Percentiles rank a stretch among this genome's conserved stretches.
Conservation (phyloP, 2,329 filamentous ascomycete species). For the Aspergillus bombycis region DNA sequence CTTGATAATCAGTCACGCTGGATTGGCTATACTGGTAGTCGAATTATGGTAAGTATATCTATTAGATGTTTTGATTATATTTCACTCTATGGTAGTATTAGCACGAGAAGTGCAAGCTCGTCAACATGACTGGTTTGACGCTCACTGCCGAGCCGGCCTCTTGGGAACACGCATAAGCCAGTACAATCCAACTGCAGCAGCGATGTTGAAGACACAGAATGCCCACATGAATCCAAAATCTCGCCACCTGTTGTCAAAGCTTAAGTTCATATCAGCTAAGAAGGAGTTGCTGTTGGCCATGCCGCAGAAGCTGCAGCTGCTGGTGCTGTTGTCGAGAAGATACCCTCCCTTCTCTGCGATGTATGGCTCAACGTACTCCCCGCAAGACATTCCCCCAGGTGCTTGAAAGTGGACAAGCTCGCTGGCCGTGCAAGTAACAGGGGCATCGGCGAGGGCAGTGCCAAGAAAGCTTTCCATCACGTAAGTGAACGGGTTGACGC, state of each 20-base stretch:
- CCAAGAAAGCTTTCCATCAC: conserved; percentile 19
- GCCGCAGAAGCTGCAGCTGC: conserved; percentile 10
- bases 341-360: conserved; percentile 1
- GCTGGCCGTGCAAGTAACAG: conserved; percentile 5
- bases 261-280: background rate
- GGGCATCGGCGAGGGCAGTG: background rate
- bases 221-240: conserved; percentile 18
- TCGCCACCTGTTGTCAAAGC: conserved; percentile 3
- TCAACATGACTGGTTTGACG: too few relatives aligned
- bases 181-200: conserved; percentile 18
- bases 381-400: conserved; percentile 6
- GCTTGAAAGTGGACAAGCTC: conserved; percentile 9
- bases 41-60: too few relatives aligned
- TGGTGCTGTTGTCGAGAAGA: background rate
- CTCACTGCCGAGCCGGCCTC: background rate
- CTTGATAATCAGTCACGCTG: too few relatives aligned
- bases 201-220: conserved; percentile 32
- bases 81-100: too few relatives aligned
- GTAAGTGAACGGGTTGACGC: conserved; percentile 23
- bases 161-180: conserved; percentile 14
- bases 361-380: conserved; percentile 6
- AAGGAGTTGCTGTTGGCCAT: conserved; percentile 7
- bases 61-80: too few relatives aligned
- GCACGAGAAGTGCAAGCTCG: too few relatives aligned
- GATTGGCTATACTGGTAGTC: too few relatives aligned